phyloP scores from a whole-genome alignment of 78 protist genomes.

The Emiliania huxleyi region DNA sequence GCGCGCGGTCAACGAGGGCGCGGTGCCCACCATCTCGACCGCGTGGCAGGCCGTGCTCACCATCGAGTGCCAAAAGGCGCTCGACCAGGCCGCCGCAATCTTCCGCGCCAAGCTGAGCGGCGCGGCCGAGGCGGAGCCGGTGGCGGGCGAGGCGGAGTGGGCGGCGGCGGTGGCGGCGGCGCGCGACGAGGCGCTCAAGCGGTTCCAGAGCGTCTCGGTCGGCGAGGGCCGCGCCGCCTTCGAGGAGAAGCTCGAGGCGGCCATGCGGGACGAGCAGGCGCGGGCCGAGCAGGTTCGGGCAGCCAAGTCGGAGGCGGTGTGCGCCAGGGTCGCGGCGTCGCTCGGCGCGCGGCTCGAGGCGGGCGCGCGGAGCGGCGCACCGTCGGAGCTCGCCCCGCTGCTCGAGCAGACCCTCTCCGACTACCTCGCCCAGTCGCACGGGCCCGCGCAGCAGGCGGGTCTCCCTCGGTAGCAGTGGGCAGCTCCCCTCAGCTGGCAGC shows the following conservation, averaged over 20 bases:
- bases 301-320: background rate
- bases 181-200: background rate
- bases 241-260: background rate
- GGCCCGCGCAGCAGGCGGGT: too few species aligned
- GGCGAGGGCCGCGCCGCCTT: background rate
- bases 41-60: constrained; percentile 38
- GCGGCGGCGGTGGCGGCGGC: background rate
- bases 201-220: too few species aligned
- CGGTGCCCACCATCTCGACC: constrained; percentile 23
- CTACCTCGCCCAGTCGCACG: too few species aligned
- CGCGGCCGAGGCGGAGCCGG: background rate
- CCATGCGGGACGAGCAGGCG: background rate
- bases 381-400: too few species aligned
- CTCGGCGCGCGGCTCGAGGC: too few species aligned
- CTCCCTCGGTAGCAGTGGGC: too few species aligned
- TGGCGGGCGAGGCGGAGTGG: background rate
- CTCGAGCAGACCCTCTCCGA: too few species aligned
- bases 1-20: constrained; percentile 37
- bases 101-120: background rate
- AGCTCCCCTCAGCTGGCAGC: too few species aligned
- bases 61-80: constrained; percentile 26
- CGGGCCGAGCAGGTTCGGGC: background rate
- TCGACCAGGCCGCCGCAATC: background rate
- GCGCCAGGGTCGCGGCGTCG: background rate
- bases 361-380: too few species aligned